Evolutionary conservation across 2,329 filamentous ascomycete species (phyloP), one percentile per base, ranked within the genome.

Genomic region (Albophoma yamanashiensis): DNA sequence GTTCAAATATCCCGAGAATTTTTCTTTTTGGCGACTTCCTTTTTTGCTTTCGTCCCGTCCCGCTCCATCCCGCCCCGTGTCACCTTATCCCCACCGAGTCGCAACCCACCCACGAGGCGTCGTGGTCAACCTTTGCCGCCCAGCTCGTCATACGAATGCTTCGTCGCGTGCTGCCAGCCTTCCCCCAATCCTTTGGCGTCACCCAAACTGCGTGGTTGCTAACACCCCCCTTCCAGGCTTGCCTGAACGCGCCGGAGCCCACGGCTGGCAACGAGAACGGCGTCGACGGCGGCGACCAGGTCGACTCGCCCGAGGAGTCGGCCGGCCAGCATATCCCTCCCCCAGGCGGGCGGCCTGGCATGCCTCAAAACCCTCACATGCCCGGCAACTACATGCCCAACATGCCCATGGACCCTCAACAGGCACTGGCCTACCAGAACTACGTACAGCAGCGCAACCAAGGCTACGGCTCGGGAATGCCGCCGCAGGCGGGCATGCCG

Each of bases 231-330:
- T 31, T 59, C n/a, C 68, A 97, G 93, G 92, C 94, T 58, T 99
- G 94, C 73, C 78, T 99, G 63, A 99, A 99, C 74, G 94, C 94
- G 25, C 94, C 94, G 50, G 94, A 99, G 75, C 92, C 93, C 57
- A 82, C 87, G 31, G 84, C 86, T 40, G 89, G 89, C 70, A 87
- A 86, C 69, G 91, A 96, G 71, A 92, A 92, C 67, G 89, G 89
- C 58, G 88, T 90, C 63, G 89, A 92, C 65, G 88, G 89, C 65
- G 76, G 80, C 64, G 88, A 89, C 67, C 85, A 89, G 64, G 89
- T 91, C 69, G 92, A 97, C 66, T 95, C 93, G 1, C 92, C 93
- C 59, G 94, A 97, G 75, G 94, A 97, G 74, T 87, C 92, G 62
- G 77, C 86, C 64, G 87, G 89, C 69, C 84, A 83, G 69, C 89